These are phyloP conservation scores for Botrytis fabae DNA, from an alignment of 2,329 filamentous ascomycete species.

Conservation along the genomic window DNA sequence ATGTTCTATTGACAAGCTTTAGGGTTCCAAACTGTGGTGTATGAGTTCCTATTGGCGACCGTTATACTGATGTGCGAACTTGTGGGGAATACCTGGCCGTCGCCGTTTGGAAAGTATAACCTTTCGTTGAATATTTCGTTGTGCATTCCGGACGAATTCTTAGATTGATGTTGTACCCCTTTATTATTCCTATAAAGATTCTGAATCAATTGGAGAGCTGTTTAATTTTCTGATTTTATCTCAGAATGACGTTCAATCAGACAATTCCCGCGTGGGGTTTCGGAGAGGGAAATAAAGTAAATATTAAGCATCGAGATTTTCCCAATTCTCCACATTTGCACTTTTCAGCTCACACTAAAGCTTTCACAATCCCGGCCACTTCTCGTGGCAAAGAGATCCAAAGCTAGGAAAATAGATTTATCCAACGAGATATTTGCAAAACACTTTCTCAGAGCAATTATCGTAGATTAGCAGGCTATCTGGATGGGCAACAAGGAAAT, in stretches of 20 bases:
- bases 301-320: constrained; percentile 5
- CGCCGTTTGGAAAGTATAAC: background rate
- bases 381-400: background rate
- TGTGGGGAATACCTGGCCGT: constrained; percentile 8
- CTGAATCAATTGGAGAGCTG: background rate
- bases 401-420: background rate
- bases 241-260: constrained; percentile 1
- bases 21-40: background rate
- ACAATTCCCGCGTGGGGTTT: background rate
- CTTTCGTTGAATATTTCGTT: background rate
- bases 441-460: background rate
- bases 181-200: background rate
- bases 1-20: constrained; percentile 2
- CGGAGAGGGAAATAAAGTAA: background rate
- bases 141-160: too few relatives aligned
- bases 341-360: background rate
- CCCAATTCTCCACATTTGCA: background rate
- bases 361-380: background rate
- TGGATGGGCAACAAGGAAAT: constrained; percentile 3
- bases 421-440: background rate
- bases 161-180: background rate
- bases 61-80: constrained; percentile 10
- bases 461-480: background rate
- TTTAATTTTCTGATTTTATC: background rate
- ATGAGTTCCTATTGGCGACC: background rate